Evolutionary conservation across 1,284 basidiomycete species (phyloP).

Genomic region (Rhodotorula sp.): DNA sequence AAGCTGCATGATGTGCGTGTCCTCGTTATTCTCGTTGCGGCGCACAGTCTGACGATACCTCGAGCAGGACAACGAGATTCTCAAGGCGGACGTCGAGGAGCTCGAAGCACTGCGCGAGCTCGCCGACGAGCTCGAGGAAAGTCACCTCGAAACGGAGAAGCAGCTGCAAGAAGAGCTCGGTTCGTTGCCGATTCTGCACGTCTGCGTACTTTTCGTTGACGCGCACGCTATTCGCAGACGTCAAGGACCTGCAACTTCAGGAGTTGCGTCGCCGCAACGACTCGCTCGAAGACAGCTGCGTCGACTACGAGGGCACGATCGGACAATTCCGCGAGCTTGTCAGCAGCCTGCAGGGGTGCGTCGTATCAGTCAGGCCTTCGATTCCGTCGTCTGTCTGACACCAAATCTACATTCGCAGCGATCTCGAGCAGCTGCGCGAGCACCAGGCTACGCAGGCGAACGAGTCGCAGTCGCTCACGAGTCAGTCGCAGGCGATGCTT

Average conservation of each 20-base stretch:
- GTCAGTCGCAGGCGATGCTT: constrained; percentile 77
- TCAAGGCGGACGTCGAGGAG: constrained; percentile 84
- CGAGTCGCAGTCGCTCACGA: constrained; percentile 71
- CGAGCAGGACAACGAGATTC: constrained; percentile 87
- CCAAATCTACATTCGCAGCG: constrained; percentile 56
- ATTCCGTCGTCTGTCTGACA: constrained; percentile 1
- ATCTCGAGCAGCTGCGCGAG: constrained; percentile 75
- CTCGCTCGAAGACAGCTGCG: constrained; percentile 70
- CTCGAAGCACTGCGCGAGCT: constrained; percentile 93
- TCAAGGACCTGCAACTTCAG: constrained; percentile 67
- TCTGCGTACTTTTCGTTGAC: background rate
- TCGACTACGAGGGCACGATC: constrained; percentile 84
- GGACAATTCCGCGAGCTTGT: constrained; percentile 88
- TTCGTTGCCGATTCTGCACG: constrained; percentile 49
- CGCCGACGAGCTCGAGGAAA: constrained; percentile 95
- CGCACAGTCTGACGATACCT: background rate
- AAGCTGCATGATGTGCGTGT: constrained; percentile 74
- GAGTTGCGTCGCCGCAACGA: constrained; percentile 68
- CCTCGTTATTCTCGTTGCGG: too few relatives aligned
- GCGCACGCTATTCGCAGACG: constrained; percentile 56
- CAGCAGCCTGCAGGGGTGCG: constrained; percentile 72
- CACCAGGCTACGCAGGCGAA: constrained; percentile 80
- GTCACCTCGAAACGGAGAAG: constrained; percentile 91
- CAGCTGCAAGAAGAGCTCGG: constrained; percentile 86
- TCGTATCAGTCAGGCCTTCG: background rate